A percentile compares a stretch with the other conserved stretches of the same genome.
phyloP scores from a whole-genome alignment of 768 basidiomycete species.

The Lenzites betulinus region DNA sequence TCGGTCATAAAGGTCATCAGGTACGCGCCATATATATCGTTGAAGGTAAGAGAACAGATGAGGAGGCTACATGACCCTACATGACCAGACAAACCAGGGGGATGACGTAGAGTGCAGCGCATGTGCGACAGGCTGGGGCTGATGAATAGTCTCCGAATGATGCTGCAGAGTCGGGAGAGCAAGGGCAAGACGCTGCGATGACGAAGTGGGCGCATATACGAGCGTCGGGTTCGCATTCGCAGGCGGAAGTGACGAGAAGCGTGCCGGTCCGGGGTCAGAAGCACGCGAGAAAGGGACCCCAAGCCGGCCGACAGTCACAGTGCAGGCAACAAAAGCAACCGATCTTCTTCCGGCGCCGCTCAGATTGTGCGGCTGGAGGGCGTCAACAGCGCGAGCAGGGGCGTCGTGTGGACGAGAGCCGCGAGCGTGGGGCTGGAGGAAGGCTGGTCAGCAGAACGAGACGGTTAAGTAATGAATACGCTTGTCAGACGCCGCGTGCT shows the following conservation, averaged over 20 bases:
- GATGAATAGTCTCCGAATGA: not conserved
- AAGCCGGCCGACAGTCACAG: not conserved
- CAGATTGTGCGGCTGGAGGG: not conserved
- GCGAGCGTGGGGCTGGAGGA: conserved; percentile 9
- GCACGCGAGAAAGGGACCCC: not conserved
- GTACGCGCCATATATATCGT: not conserved
- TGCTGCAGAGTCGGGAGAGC: not conserved
- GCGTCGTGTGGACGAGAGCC: conserved; percentile 3
- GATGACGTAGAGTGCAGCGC: not conserved
- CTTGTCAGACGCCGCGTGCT: conserved; percentile 2
- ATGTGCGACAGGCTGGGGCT: not conserved
- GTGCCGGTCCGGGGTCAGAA: conserved; percentile 8
- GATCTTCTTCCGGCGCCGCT: not conserved
- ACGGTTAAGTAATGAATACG: conserved; percentile 5
- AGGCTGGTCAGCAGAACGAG: conserved; percentile 3
- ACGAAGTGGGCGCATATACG: not conserved
- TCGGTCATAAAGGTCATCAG: not conserved
- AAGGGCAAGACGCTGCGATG: not conserved
- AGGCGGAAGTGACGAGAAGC: conserved; percentile 6
- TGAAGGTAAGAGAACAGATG: not conserved
- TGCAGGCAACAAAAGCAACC: conserved; percentile 2
- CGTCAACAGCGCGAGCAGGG: conserved; percentile 6
- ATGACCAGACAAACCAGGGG: not conserved
- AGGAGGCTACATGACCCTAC: not conserved
- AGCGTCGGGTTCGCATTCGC: not conserved